Evolutionary conservation across 768 basidiomycete genomes (phyloP), one percentile per base, ranked within the genome.

Genomic region (Scleroderma bovista): DNA sequence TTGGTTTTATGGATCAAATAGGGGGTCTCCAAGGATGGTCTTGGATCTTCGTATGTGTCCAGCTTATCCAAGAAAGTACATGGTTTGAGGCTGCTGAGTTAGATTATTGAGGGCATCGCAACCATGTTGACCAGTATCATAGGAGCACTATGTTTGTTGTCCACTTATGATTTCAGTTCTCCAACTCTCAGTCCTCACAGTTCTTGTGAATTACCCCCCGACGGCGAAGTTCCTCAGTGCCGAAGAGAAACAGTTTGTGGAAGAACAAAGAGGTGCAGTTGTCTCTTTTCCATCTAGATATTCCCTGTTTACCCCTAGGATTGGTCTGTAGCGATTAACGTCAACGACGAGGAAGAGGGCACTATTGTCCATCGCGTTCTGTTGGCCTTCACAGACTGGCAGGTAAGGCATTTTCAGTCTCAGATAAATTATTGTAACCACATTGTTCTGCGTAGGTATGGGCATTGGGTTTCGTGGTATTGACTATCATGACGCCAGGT

Each of bases 211-310:
- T 60, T 83, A 79, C 53, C 81, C 82, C 1, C 62, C 62, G 6
- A 81, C 80, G 0, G 83, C 83, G 1, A 66, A 56, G n/a, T 85
- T 85, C 64, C 64, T 86, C 23, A 84, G 79, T 0, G 76, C 75
- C 0, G 79, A 84, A 57, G 81, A 86, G 55, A 75, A 77, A 10
- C 64, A 76, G 0, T 84, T 71, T 53, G 63, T 83, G 12, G 60
- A 83, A 20, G 72, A 74, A 68, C 76, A 66, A 56, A 83, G 80
- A 64, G 82, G 79, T 84, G 54, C 20, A 74, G 50, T 22, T 3
- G 26, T 12, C 13, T 19, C 15, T 31, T 41, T 22, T 6, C n/a
- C 24, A 6, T 19, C 32, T 19, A 31, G 19, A 11, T n/a, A 16
- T 36, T n/a, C 26, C 26, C 5, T 3, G 15, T 44, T 44, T 36